phyloP scores from a whole-genome alignment of 257 asterid species.

The Salvia miltiorrhiza region DNA sequence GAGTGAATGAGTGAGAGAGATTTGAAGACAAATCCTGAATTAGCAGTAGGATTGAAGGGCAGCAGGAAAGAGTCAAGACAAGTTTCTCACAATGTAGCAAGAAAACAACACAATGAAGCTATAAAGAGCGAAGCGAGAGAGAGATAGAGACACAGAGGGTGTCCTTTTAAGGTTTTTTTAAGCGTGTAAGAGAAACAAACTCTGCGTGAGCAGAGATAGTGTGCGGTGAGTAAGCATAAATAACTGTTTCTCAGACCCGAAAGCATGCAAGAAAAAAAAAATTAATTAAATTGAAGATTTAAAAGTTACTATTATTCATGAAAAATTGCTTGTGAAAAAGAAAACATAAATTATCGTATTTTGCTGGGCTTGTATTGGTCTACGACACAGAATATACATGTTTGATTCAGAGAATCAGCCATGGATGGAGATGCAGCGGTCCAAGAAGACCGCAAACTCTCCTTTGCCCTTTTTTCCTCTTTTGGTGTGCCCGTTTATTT shows the following conservation, averaged over 20 bases:
- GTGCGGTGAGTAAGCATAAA: slow-evolving; percentile 43
- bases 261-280: slow-evolving; percentile 27
- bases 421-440: slow-evolving; percentile 4
- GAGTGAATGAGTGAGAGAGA: not conserved
- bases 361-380: slow-evolving; percentile 13
- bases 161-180: not conserved
- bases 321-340: not conserved
- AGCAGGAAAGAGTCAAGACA: slow-evolving; percentile 9
- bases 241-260: slow-evolving; percentile 24
- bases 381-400: slow-evolving; percentile 16
- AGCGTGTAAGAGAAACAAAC: slow-evolving; percentile 22
- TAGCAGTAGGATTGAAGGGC: not conserved
- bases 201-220: slow-evolving; percentile 28
- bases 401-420: slow-evolving; percentile 11
- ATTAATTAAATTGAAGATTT: slow-evolving; percentile 12
- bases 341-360: not conserved
- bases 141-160: slow-evolving; percentile 5
- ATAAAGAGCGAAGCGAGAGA: slow-evolving; percentile 16
- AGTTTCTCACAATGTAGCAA: slow-evolving; percentile 25
- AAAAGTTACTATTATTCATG: not conserved
- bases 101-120: slow-evolving; percentile 17
- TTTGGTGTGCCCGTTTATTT: not conserved
- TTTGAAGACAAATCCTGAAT: slow-evolving; percentile 22
- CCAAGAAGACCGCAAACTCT: not conserved
- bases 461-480: not conserved